Conservation (phyloP, 495 filamentous ascomycete genomes). For the Xylona heveae region DNA sequence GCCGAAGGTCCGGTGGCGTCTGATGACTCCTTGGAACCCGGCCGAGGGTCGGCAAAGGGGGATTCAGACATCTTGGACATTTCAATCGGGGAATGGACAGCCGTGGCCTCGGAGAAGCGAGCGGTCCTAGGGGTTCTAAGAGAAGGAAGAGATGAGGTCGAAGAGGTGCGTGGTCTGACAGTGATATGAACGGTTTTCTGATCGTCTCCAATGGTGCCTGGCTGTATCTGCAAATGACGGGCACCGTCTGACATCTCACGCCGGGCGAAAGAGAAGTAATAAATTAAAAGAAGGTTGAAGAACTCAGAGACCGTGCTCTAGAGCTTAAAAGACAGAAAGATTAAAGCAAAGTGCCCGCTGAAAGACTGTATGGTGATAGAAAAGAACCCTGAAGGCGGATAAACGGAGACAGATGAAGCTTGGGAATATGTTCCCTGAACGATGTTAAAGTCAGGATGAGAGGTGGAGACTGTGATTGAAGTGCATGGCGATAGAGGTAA, state of each 20-base stretch:
- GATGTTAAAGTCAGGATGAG: too few species aligned
- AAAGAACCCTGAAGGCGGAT: background rate
- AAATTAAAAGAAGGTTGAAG: background rate
- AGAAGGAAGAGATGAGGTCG: constrained; percentile 17
- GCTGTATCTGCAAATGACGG: too few species aligned
- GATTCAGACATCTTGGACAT: constrained; percentile 22
- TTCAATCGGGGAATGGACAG: constrained; percentile 68
- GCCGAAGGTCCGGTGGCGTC: constrained; percentile 52
- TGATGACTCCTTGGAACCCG: constrained; percentile 15
- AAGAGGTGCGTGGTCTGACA: constrained; percentile 2
- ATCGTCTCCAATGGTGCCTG: too few species aligned
- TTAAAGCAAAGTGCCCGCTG: background rate
- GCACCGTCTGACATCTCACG: too few species aligned
- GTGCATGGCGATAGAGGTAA: background rate
- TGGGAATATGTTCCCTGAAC: too few species aligned
- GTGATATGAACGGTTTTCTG: constrained; percentile 1
- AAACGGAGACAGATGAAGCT: background rate
- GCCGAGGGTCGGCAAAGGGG: constrained; percentile 53
- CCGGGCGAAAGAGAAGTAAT: too few species aligned
- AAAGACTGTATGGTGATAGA: background rate
- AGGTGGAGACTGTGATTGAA: too few species aligned
- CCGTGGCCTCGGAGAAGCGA: constrained; percentile 78
- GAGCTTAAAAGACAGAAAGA: constrained; percentile 2
- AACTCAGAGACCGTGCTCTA: background rate
- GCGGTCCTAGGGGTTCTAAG: constrained; percentile 62